phyloP scores from a whole-genome alignment of 169 alveolate genomes.

The Plasmodium cynomolgi region DNA sequence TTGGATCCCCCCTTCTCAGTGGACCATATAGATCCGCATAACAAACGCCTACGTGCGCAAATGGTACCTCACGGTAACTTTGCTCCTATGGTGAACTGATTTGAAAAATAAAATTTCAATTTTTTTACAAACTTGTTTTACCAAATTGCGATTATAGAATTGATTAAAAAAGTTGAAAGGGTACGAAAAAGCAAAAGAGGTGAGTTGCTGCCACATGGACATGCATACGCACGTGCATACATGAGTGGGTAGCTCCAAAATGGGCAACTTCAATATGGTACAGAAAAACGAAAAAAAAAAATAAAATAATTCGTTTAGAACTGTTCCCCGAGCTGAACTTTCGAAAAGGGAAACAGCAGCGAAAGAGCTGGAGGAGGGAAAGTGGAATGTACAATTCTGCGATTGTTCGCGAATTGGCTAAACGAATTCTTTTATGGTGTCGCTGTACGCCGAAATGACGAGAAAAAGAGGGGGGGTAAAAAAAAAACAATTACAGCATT shows the following conservation, averaged over 20 bases:
- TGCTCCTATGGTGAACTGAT: background rate
- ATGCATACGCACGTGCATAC: background rate
- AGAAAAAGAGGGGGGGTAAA: background rate
- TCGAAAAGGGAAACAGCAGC: background rate
- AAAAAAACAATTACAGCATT: background rate
- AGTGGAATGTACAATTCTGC: background rate
- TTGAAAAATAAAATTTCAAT: background rate
- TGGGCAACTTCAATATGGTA: background rate
- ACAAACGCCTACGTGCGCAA: background rate
- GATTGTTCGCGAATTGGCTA: background rate
- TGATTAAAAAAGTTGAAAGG: background rate
- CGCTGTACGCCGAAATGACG: background rate
- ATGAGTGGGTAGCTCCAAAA: background rate
- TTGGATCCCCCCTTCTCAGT: background rate
- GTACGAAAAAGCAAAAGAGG: background rate
- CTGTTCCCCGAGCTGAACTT: background rate
- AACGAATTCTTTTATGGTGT: background rate
- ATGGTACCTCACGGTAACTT: background rate
- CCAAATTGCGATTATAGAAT: background rate
- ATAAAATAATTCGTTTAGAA: background rate
- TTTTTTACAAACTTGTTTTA: background rate
- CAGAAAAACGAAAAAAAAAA: background rate
- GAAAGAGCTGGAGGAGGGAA: background rate
- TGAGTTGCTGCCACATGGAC: background rate
- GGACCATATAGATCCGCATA: background rate